These are phyloP conservation scores for Zalaria obscura DNA, from an alignment of 2,329 filamentous ascomycete species.

Conservation along the genomic window DNA sequence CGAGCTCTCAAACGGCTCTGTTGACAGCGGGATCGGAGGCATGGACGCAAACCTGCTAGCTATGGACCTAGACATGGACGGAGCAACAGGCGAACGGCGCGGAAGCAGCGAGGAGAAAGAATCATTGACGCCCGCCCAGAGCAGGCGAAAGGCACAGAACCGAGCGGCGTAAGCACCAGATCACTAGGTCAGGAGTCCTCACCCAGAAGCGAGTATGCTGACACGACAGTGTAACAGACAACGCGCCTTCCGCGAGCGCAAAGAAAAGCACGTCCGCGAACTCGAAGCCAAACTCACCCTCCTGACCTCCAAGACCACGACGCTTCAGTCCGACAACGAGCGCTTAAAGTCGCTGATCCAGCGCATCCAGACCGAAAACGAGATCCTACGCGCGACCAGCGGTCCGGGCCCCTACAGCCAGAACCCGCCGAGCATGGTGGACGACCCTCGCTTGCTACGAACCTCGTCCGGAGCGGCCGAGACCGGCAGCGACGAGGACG, in stretches of 20 bases:
- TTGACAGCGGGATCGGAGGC: conserved; percentile 26
- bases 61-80: conserved; percentile 12
- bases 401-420: conserved; percentile 29
- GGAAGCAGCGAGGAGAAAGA: conserved; percentile 35
- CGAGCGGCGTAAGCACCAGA: conserved; percentile 48
- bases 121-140: conserved; percentile 31
- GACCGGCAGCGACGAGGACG: conserved; percentile 2
- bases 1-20: conserved; percentile 18
- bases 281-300: conserved; percentile 72
- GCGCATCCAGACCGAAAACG: conserved; percentile 76
- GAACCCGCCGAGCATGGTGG: conserved; percentile 23
- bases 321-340: conserved; percentile 71
- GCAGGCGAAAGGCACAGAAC: conserved; percentile 55
- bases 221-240: conserved; percentile 44
- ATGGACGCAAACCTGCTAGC: conserved; percentile 12
- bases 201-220: neutral
- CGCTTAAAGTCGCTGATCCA: conserved; percentile 72
- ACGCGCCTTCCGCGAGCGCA: conserved; percentile 89
- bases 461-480: conserved; percentile 9
- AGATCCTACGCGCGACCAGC: conserved; percentile 75
- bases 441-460: conserved; percentile 11
- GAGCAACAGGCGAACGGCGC: conserved; percentile 12
- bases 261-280: conserved; percentile 87
- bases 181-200: neutral
- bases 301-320: conserved; percentile 60